Percentiles rank a stretch among this genome's conserved stretches.
These are phyloP conservation scores for Detonula confervacea DNA, from an alignment of 352 stramenopile species.

Conservation along the genomic window DNA sequence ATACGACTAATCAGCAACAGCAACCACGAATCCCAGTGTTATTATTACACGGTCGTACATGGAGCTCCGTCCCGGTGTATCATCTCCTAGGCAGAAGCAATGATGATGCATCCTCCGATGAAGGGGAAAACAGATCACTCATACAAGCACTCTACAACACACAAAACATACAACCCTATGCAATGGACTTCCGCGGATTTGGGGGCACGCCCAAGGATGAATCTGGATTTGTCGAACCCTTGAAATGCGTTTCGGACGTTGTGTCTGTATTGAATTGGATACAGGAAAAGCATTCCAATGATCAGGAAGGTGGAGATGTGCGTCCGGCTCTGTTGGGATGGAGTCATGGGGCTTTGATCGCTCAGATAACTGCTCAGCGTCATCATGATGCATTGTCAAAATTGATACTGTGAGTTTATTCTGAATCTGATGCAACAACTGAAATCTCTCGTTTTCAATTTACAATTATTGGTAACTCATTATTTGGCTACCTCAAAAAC, in stretches of 20 bases:
- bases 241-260: constrained; percentile 72
- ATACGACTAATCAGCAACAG: constrained; percentile 3
- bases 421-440: neutral
- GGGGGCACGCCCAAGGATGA: constrained; percentile 72
- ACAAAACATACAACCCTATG: constrained; percentile 65
- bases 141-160: constrained; percentile 67
- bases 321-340: constrained; percentile 69
- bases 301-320: neutral
- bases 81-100: constrained; percentile 62
- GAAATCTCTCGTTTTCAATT: neutral
- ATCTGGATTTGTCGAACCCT: constrained; percentile 64
- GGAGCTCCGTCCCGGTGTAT: constrained; percentile 83
- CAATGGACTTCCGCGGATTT: constrained; percentile 85
- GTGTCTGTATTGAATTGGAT: constrained; percentile 79
- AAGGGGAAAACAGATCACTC: constrained; percentile 27
- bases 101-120: constrained; percentile 3
- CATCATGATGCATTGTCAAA: constrained; percentile 63
- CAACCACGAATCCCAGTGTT: constrained; percentile 53
- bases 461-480: neutral
- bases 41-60: constrained; percentile 80
- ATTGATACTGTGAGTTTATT: constrained; percentile 71
- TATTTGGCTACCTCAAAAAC: neutral
- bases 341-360: constrained; percentile 81
- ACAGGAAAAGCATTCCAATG: neutral
- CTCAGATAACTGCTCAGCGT: constrained; percentile 74